These are phyloP conservation scores for Porogramme epimiltina DNA, from an alignment of 1,284 basidiomycete species.

Conservation along the genomic window DNA sequence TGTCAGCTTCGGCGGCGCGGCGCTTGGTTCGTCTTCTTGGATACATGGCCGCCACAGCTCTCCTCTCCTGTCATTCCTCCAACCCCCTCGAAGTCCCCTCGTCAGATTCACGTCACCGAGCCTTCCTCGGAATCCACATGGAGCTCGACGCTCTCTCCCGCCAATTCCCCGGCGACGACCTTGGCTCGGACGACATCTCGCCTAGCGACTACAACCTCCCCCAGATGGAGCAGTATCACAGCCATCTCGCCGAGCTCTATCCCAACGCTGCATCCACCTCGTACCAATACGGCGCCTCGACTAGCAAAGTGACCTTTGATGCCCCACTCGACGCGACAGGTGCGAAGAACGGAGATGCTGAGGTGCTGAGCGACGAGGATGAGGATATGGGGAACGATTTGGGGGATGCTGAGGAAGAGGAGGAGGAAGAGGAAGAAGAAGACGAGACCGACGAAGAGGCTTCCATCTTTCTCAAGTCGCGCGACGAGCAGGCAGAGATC, in stretches of 20 bases:
- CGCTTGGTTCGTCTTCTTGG: conserved; percentile 15
- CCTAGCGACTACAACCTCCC: conserved; percentile 40
- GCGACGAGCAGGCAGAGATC: conserved; percentile 78
- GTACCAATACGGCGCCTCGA: conserved; percentile 13
- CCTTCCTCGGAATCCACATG: conserved; percentile 39
- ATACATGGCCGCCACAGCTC: conserved; percentile 33
- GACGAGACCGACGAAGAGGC: conserved; percentile 60
- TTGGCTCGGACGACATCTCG: conserved; percentile 52
- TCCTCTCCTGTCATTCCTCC: conserved; percentile 74
- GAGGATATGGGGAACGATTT: conserved; percentile 42
- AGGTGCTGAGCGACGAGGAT: conserved; percentile 4
- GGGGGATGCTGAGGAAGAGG: conserved; percentile 22
- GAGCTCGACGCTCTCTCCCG: conserved; percentile 13
- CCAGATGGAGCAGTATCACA: conserved; percentile 51
- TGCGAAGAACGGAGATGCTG: conserved; percentile 13
- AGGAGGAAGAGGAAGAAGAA: conserved; percentile 38
- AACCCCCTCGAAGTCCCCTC: conserved; percentile 74
- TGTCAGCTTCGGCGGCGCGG: conserved; percentile 1
- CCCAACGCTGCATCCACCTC: conserved; percentile 27
- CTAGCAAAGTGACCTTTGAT: conserved; percentile 9
- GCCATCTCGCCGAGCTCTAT: conserved; percentile 50
- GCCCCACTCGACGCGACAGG: not conserved
- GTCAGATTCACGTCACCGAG: conserved; percentile 58
- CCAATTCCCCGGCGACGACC: conserved; percentile 30
- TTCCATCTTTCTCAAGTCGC: conserved; percentile 54